A percentile compares a stretch with the other conserved stretches of the same genome.
Evolutionary conservation across 306 rosid genomes (phyloP).

Genomic region (Vigna radiata): DNA sequence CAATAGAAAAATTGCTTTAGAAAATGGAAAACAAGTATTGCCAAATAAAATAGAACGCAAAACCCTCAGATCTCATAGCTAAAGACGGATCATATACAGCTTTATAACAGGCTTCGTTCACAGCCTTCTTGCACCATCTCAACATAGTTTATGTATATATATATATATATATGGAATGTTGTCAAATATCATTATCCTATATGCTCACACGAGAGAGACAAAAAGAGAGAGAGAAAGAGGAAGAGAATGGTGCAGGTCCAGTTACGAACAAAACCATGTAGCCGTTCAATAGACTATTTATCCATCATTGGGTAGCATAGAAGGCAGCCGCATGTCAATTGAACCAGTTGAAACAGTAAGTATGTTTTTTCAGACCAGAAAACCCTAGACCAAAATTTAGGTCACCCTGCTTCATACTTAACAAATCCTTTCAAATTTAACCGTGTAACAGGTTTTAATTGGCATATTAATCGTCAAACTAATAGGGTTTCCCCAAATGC

Average conservation of each 20-base stretch:
- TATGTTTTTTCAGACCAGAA: background rate
- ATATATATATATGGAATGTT: background rate
- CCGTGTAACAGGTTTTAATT: background rate
- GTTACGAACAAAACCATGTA: conserved; percentile 43
- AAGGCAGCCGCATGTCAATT: background rate
- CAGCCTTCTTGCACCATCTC: conserved; percentile 44
- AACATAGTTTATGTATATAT: background rate
- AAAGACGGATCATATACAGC: conserved; percentile 34
- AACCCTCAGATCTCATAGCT: conserved; percentile 55
- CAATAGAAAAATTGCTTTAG: too few relatives aligned
- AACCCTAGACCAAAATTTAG: background rate
- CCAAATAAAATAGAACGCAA: background rate
- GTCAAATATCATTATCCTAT: too few relatives aligned
- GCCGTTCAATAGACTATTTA: conserved; percentile 14
- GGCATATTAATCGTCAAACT: background rate
- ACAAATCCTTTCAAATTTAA: background rate
- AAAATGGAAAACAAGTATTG: background rate
- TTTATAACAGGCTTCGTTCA: conserved; percentile 32
- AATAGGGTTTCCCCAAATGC: background rate
- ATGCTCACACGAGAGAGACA: background rate
- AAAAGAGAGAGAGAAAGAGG: background rate
- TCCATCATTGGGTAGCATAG: conserved; percentile 47
- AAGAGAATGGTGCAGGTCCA: conserved; percentile 32
- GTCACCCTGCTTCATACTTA: background rate
- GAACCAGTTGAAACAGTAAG: background rate